A percentile compares a stretch with the other conserved stretches of the same genome.
Conservation (phyloP, 805 yeast species). For the Saccharomyces mikatae region DNA sequence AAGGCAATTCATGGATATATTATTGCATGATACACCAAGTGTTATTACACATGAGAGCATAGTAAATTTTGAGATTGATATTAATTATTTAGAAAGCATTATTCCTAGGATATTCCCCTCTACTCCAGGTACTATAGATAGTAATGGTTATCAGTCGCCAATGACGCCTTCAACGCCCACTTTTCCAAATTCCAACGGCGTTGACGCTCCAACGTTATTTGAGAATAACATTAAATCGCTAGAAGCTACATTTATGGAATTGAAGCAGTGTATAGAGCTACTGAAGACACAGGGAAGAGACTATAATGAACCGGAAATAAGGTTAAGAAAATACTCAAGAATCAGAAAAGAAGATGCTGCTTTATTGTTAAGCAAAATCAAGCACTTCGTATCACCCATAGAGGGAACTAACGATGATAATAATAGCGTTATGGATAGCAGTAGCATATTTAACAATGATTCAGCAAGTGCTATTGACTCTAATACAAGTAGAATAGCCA, state of each 20-base stretch:
- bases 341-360: conserved; percentile 67
- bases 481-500: conserved; percentile 20
- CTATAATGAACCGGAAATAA: conserved; percentile 45
- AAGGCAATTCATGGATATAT: conserved; percentile 52
- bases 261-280: conserved; percentile 72
- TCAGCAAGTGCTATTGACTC: conserved; percentile 5
- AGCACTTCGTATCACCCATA: neutral
- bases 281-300: conserved; percentile 57
- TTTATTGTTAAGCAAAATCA: conserved; percentile 44
- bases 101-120: conserved; percentile 31
- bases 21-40: conserved; percentile 44
- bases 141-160: conserved; percentile 18
- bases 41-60: conserved; percentile 51
- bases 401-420: conserved; percentile 1
- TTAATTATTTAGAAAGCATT: conserved; percentile 61
- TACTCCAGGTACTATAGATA: conserved; percentile 8
- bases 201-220: conserved; percentile 16
- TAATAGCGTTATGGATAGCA: neutral
- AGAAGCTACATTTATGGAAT: conserved; percentile 66
- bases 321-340: conserved; percentile 64
- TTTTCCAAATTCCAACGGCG: conserved; percentile 5
- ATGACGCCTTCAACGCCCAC: conserved; percentile 20
- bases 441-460: neutral
- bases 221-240: conserved; percentile 41
- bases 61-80: conserved; percentile 71